Evolutionary conservation across 2,329 filamentous ascomycete species (phyloP), one percentile per base, ranked within the genome.

Genomic region (Zasmidium angulare): DNA sequence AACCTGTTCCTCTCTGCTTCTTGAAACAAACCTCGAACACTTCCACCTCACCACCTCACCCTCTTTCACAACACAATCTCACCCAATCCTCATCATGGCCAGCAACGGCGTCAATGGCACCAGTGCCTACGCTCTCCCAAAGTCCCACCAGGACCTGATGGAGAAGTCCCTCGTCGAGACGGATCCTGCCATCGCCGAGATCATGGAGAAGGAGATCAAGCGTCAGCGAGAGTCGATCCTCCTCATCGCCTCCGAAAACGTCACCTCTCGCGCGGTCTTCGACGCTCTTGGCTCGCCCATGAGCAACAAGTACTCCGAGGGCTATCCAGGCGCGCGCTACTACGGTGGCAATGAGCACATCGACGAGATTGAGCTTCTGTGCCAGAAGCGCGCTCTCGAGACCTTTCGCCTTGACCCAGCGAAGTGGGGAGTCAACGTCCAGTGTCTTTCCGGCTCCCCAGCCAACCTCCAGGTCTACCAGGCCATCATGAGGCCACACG

Each of bases 321-420:
- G 95, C 67, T 96, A 96, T 79, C 95, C 95, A 68, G 95, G 95
- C 76, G 95, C 95, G 71, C 89, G 95, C 79, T 99, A 99, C 86
- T 99, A 99, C 75, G 95, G 95, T 75, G 95, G 95, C 75, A 99
- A 99, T 83, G 90, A 99, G 84, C 91, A 95, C 85, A 99, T 99
- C 69, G 95, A 99, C 78, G 84, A 91, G 79, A 92, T 97, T 72
- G 95, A 99, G 85, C 85, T 90, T 68, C 89, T 95, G 62, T 99
- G 95, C 86, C 95, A 99, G 83, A 84, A 87, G 77, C 89, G 95
- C 80, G 95, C 95, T 67, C 89, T 99, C 65, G 85, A 91, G 80
- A 89, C 93, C 60, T 99, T 98, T 84, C 85, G 91, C 74, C 81
- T 96, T 68, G 90, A 96, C 79, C 75, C 88, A 19, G 85, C 87